phyloP scores from a whole-genome alignment of 805 yeast genomes.

The Candida nonsorbophila region DNA sequence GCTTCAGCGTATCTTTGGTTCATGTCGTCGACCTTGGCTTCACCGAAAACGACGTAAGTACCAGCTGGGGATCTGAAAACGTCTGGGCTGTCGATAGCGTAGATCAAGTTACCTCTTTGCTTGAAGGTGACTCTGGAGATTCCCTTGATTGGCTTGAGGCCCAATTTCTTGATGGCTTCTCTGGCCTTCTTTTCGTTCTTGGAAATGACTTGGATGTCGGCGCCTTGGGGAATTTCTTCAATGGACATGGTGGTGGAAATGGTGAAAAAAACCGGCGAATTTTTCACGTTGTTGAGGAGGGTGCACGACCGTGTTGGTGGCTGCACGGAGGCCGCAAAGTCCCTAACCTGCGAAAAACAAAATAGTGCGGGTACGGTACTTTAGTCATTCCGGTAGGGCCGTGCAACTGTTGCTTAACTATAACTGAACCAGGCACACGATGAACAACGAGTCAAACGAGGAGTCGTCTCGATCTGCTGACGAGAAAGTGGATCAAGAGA shows the following conservation, averaged over 20 bases:
- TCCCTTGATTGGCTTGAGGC: conserved; percentile 86
- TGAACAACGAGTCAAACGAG: too few relatives aligned
- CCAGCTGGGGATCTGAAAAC: conserved; percentile 93
- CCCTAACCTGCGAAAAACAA: too few relatives aligned
- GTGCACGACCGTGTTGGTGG: too few relatives aligned
- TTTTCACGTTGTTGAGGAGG: too few relatives aligned
- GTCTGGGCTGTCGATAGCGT: conserved; percentile 90
- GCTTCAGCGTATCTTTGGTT: conserved; percentile 76
- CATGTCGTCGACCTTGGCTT: conserved; percentile 93
- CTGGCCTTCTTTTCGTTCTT: conserved; percentile 96
- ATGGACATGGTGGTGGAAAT: conserved; percentile 38
- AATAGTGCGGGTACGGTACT: too few relatives aligned
- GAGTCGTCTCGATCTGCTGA: too few relatives aligned
- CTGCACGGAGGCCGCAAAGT: too few relatives aligned
- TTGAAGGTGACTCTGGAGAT: conserved; percentile 93
- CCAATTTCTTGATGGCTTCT: conserved; percentile 80
- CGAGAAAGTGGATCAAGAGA: too few relatives aligned
- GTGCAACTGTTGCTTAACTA: too few relatives aligned
- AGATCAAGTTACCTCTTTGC: conserved; percentile 85
- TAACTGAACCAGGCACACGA: too few relatives aligned
- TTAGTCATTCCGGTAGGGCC: too few relatives aligned
- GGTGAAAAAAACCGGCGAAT: too few relatives aligned
- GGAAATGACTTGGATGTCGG: conserved; percentile 74
- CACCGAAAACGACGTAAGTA: conserved; percentile 95
- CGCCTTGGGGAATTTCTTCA: conserved; percentile 67